Evolutionary conservation across 2,329 filamentous ascomycete species (phyloP).

Genomic region (Pseudocercospora eumusae): DNA sequence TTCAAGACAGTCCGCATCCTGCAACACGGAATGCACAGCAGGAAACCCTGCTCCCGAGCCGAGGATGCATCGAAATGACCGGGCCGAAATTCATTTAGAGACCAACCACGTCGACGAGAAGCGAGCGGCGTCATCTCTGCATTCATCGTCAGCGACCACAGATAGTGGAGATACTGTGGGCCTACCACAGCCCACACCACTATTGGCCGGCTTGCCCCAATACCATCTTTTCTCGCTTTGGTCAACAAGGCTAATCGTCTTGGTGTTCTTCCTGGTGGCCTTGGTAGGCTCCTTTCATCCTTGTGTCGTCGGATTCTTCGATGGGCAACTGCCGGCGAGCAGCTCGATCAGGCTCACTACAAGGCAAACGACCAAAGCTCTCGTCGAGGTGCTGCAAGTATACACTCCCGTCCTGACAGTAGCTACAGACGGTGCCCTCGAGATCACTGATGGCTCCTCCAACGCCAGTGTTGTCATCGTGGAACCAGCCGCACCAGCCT

Average conservation of each 20-base stretch:
- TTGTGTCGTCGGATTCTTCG: neutral
- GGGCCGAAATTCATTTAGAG: conserved; percentile 16
- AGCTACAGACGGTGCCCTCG: conserved; percentile 39
- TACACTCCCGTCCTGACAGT: conserved; percentile 64
- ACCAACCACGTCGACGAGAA: conserved; percentile 20
- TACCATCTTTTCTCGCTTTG: conserved; percentile 5
- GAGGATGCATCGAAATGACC: conserved; percentile 6
- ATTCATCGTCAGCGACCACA: conserved; percentile 15
- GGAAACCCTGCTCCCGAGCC: conserved; percentile 13
- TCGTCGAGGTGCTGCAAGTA: conserved; percentile 68
- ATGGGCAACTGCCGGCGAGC: neutral
- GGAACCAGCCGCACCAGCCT: conserved; percentile 40
- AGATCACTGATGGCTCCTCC: conserved; percentile 41
- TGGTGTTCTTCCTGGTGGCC: conserved; percentile 14
- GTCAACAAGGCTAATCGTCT: conserved; percentile 19
- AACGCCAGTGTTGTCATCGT: conserved; percentile 34
- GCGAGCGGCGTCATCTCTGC: conserved; percentile 9
- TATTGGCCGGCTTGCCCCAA: conserved; percentile 9
- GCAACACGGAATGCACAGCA: conserved; percentile 12
- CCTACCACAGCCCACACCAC: conserved; percentile 17
- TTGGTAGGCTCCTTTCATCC: conserved; percentile 8
- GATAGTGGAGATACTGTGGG: conserved; percentile 21
- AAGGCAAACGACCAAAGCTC: conserved; percentile 29
- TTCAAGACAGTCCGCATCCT: conserved; percentile 15
- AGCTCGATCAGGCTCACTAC: conserved; percentile 14